Evolutionary conservation across 352 stramenopile species (phyloP), one percentile per base, ranked within the genome.

Genomic region (Globisporangium canariense): DNA sequence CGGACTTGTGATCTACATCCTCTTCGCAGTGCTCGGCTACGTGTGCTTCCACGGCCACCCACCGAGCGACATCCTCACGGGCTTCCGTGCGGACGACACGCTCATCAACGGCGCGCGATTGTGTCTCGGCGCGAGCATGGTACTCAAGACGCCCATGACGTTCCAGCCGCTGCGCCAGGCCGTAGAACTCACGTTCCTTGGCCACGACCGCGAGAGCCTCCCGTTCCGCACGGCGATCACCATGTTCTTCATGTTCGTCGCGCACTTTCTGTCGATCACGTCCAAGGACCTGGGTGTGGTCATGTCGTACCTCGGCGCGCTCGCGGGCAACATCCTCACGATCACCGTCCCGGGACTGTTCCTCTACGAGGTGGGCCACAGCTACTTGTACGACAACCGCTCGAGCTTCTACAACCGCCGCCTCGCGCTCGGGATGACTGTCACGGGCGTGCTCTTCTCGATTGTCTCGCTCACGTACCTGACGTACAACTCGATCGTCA

Each of bases 81-180:
- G 83, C 18, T 94, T 94, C 62, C 65, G 70, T 18, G 50, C 73
- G 2, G 73, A 91, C 67, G 84, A 93, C 64, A 76, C 64, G 60
- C 75, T 90, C 41, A 91, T 94, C 65, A 94, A 94, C 60, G 84
- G 78, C 43, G 86, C 85, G 32, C 82, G 83, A 6, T 64, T 94
- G 11, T 88, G 81, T 18, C 74, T 94, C 18, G 86, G 83, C 9
- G 60, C 79, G 18, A 90, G 79, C 50, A 91, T 91, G 83, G 67
- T 94, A 43, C 71, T 90, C 62, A 92, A 93, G 77, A 91, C 83
- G 36, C 86, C 86, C 4, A 91, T 94, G 81, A 91, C 81, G 5
- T 94, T 92, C 78, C 86, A 94, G 69, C 86, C 86, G 51, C 66
- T 94, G 64, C 83, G 82, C 53, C 83, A 93, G 53, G 78, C 86